Base-by-base conservation (phyloP, 139 green algal genomes). In the Chlamydomonas sp. region DNA sequence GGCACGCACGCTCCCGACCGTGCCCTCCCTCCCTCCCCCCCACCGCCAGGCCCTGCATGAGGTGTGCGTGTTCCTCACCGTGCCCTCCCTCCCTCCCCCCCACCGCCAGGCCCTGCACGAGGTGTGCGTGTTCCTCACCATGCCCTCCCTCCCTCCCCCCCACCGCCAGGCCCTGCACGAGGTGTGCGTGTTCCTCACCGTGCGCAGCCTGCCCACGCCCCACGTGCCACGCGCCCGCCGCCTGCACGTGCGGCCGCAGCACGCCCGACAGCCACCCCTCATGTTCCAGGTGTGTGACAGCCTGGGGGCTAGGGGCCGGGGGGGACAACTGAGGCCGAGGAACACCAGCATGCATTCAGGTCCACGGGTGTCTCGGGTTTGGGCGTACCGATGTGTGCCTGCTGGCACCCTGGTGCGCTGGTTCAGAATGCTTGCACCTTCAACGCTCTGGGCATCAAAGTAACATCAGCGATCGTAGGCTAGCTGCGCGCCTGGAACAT, bases 191-290 rank as follows among this genome's bases (percentile, higher is more conserved):
- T 86, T 93, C 71, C 64, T 93, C 62, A 90, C 87, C 3, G 90
- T 94, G 63, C 85, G 90, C 31, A 78, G 83, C n/a, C 89, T 94
- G 83, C 90, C 90, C 4, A 78, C 89, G 74, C 92, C 92, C 5
- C 59, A 12, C 61, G 83, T 94, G 15, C 57, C 69, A 7, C 63
- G 80, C 0, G 12, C 61, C n/a, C 85, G 91, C 82, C 68, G 90
- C 3, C 78, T 95, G 79, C 77, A 91, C 4, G 78, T 94, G 17
- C 67, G 83, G 60, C 17, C 59, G 6, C 84, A 90, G 79, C 49
- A 62, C 72, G 68, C 20, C 4, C 63, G 71, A 31, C 78, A 61
- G 49, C 81, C 81, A 15, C 83, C 81, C 68, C 88, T 87, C 71
- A 88, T 82, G 63, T 89, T 90, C 85, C 75, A 93, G 91, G 93